Percentiles rank a stretch among this genome's conserved stretches.
phyloP scores from a whole-genome alignment of 176 grass and related monocot species.

The Triticum aestivum region IWGSC_CS_RefSeq_v2.1 NC_057795.1:697745689-697746188 shows the following conservation, averaged over 20 bases:
- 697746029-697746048: no score
- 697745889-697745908: background rate
- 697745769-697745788: background rate
- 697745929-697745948: background rate
- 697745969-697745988: no score
- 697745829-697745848: background rate
- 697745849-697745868: background rate
- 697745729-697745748: background rate
- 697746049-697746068: no score
- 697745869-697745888: background rate
- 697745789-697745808: background rate
- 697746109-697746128: background rate
- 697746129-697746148: background rate
- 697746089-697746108: background rate
- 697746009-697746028: background rate
- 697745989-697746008: no score
- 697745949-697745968: no score
- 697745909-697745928: background rate
- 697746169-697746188: slow-evolving; percentile 8
- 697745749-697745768: background rate
- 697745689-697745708: background rate
- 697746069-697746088: no score
- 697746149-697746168: slow-evolving; percentile 32
- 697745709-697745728: background rate
- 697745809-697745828: background rate